phyloP scores from a whole-genome alignment of 176 grass and related monocot species.

The Carex pumila region DNA sequence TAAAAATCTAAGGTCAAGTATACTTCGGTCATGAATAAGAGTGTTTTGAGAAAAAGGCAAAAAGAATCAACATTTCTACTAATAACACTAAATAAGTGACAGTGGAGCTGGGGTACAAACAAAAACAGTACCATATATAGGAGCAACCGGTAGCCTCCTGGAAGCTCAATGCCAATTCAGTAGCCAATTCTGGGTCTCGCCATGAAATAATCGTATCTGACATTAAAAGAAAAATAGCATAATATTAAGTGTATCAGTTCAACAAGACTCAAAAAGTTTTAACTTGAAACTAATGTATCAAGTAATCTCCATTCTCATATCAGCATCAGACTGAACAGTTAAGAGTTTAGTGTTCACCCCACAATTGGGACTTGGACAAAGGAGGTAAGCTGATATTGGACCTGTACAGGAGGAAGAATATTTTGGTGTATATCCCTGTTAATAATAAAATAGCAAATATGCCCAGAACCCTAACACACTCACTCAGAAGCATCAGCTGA shows the following conservation, averaged over 20 bases:
- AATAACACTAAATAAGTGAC: not conserved
- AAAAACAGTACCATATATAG: slow-evolving; percentile 67
- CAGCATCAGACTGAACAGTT: not conserved
- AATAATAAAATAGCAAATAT: not conserved
- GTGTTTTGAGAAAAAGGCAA: slow-evolving; percentile 1
- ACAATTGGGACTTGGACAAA: not conserved
- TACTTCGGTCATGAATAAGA: not conserved
- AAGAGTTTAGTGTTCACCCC: not conserved
- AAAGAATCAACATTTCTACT: slow-evolving; percentile 8
- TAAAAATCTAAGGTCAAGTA: not conserved
- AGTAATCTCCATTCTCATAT: not conserved
- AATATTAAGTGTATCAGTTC: not conserved
- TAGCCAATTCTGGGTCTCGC: slow-evolving; percentile 61
- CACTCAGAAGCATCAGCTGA: not conserved
- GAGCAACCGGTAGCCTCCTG: slow-evolving; percentile 70
- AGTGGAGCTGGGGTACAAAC: not conserved
- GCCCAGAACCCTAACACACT: not conserved
- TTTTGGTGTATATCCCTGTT: not conserved
- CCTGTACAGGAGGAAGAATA: not conserved
- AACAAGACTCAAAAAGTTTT: not conserved
- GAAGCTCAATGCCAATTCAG: slow-evolving; percentile 73
- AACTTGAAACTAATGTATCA: not conserved
- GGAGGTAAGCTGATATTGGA: not conserved
- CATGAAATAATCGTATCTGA: slow-evolving; percentile 78
- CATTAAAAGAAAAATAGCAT: slow-evolving; percentile 12